Conservation (phyloP, 2,329 filamentous ascomycete genomes). For the Amesomyces nigricolor region DNA sequence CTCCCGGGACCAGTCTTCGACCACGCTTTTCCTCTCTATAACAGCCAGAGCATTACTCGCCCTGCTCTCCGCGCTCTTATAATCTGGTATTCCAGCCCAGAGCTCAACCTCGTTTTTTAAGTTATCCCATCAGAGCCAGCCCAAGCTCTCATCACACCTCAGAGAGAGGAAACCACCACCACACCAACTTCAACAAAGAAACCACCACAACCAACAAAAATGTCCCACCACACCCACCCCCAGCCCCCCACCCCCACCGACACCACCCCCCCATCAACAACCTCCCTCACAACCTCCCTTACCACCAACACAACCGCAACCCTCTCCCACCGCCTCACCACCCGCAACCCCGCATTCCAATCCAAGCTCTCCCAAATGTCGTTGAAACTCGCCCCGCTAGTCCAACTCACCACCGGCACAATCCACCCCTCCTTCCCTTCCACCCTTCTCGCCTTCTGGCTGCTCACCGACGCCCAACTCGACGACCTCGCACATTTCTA, state of each 20-base stretch:
- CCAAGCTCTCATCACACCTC: too few species aligned
- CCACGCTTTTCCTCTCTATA: too few species aligned
- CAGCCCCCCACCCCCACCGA: constrained; percentile 10
- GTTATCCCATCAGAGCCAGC: too few species aligned
- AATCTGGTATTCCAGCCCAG: neutral
- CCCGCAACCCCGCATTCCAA: constrained; percentile 47
- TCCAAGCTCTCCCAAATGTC: constrained; percentile 61
- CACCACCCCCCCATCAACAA: neutral
- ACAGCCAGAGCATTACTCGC: too few species aligned
- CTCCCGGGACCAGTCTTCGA: neutral
- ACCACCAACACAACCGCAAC: constrained; percentile 1
- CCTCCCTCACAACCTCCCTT: neutral
- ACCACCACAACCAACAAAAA: constrained; percentile 2
- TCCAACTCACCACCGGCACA: constrained; percentile 55
- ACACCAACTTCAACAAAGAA: neutral
- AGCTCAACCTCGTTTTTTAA: neutral
- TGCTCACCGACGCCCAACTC: constrained; percentile 65
- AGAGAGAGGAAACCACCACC: neutral
- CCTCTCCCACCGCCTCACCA: constrained; percentile 36
- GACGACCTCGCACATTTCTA: constrained; percentile 67
- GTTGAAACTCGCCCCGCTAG: constrained; percentile 60
- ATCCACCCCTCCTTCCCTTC: constrained; percentile 60
- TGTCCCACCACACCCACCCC: constrained; percentile 12
- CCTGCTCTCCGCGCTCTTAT: neutral
- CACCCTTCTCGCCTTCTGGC: constrained; percentile 66